A percentile compares a stretch with the other conserved stretches of the same genome.
Evolutionary conservation across 2,329 filamentous ascomycete species (phyloP).

Genomic region (Colletotrichum zoysiae): DNA sequence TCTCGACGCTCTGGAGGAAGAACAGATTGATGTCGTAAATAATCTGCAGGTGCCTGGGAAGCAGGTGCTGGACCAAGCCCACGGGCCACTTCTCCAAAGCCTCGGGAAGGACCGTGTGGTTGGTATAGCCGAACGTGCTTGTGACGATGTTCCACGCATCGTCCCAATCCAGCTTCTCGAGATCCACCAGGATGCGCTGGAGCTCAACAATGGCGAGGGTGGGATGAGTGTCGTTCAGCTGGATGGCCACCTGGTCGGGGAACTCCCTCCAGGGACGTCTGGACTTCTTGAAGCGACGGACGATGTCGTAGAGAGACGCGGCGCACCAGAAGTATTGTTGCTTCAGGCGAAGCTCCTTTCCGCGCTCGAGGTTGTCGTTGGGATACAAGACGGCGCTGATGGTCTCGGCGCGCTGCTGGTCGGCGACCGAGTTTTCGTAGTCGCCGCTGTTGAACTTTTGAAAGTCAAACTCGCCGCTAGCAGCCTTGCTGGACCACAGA

Average conservation of each 20-base stretch:
- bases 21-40: conserved; percentile 98
- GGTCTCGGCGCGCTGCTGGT: conserved; percentile 98
- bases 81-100: conserved; percentile 99
- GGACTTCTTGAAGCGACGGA: conserved; percentile 97
- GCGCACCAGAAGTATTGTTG: conserved; percentile 99
- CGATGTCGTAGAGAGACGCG: conserved; percentile 94
- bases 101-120: conserved; percentile 97
- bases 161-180: conserved; percentile 94
- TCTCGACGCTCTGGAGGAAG: conserved; percentile 93
- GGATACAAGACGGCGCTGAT: conserved; percentile 98
- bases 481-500: conserved; percentile 97
- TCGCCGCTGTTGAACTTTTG: conserved; percentile 99
- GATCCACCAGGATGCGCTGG: conserved; percentile 89
- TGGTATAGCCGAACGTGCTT: conserved; percentile 93
- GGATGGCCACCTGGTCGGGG: conserved; percentile 93
- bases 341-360: conserved; percentile 97
- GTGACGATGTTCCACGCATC: conserved; percentile 87
- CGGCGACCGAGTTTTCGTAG: conserved; percentile 97
- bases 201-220: conserved; percentile 96
- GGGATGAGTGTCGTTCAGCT: conserved; percentile 97
- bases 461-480: conserved; percentile 98
- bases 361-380: conserved; percentile 95
- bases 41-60: conserved; percentile 94
- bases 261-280: conserved; percentile 93
- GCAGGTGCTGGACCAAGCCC: conserved; percentile 88